Evolutionary conservation across 352 stramenopile species (phyloP).

Genomic region (Hyaloperonospora arabidopsidis): DNA sequence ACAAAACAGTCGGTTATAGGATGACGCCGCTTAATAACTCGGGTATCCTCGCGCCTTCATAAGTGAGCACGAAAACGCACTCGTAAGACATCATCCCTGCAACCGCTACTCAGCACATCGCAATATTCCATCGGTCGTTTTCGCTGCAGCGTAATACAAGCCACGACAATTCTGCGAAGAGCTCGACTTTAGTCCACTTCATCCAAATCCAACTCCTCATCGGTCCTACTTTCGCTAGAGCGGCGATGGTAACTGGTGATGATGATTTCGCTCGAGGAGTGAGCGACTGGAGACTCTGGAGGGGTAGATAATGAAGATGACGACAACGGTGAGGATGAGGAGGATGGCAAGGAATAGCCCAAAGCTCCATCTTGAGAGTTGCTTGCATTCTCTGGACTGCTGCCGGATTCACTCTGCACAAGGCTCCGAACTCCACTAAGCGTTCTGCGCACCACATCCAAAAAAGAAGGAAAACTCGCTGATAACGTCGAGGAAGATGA

Average conservation of each 20-base stretch:
- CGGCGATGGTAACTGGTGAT: slow-evolving; percentile 8
- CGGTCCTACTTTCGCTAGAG: slow-evolving; percentile 35
- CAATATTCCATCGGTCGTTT: slow-evolving; percentile 7
- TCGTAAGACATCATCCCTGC: slow-evolving; percentile 1
- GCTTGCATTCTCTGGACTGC: slow-evolving; percentile 4
- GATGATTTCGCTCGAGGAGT: slow-evolving; percentile 11
- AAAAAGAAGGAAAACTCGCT: slow-evolving; percentile 33
- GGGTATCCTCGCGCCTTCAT: no score
- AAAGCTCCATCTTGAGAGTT: slow-evolving; percentile 12
- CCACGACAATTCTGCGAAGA: slow-evolving; percentile 4
- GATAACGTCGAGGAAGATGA: slow-evolving; percentile 29
- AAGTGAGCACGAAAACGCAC: background rate
- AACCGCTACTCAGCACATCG: slow-evolving; percentile 27
- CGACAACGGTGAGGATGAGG: slow-evolving; percentile 17
- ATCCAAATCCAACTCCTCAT: slow-evolving; percentile 66
- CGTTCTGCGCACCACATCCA: slow-evolving; percentile 45
- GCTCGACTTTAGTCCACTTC: slow-evolving; percentile 42
- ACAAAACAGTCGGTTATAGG: no score
- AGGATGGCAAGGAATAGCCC: slow-evolving; percentile 24
- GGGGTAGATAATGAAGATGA: slow-evolving; percentile 18
- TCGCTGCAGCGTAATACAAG: slow-evolving; percentile 7
- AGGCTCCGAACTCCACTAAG: slow-evolving; percentile 37
- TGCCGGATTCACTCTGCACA: slow-evolving; percentile 22
- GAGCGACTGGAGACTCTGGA: slow-evolving; percentile 6
- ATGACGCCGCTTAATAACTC: no score